Evolutionary conservation across 2,329 filamentous ascomycete genomes (phyloP).

Genomic region (Ophiostoma piceae): DNA sequence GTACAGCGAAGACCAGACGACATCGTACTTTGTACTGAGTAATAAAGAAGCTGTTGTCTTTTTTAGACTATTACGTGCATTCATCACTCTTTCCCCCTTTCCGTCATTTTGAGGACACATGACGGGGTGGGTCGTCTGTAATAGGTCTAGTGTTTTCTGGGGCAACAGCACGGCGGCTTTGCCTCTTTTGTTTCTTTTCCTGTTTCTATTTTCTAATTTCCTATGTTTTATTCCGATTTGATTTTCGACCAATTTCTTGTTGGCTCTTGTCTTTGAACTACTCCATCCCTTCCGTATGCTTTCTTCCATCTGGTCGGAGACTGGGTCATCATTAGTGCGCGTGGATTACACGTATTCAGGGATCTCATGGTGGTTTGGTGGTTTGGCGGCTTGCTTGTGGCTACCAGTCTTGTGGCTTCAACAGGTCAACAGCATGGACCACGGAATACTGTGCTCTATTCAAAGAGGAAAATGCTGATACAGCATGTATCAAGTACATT

Average conservation of each 20-base stretch:
- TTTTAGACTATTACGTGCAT: no score
- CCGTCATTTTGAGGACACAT: conserved; percentile 20
- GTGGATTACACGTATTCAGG: neutral
- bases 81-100: neutral
- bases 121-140: conserved; percentile 18
- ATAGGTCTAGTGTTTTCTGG: conserved; percentile 19
- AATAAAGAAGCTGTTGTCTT: no score
- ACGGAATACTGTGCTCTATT: neutral
- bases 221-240: neutral
- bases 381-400: no score
- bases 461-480: neutral
- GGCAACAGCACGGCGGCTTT: conserved; percentile 3
- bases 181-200: neutral
- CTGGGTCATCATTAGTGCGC: neutral
- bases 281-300: neutral
- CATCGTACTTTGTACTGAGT: neutral
- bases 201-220: neutral
- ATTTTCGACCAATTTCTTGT: neutral
- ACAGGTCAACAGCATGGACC: neutral
- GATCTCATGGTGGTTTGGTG: neutral
- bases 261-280: neutral
- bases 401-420: neutral
- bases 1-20: neutral
- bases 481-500: neutral
- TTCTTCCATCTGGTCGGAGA: neutral